phyloP scores from a whole-genome alignment of 2,329 filamentous ascomycete genomes.

The Fusarium burgessii region DNA sequence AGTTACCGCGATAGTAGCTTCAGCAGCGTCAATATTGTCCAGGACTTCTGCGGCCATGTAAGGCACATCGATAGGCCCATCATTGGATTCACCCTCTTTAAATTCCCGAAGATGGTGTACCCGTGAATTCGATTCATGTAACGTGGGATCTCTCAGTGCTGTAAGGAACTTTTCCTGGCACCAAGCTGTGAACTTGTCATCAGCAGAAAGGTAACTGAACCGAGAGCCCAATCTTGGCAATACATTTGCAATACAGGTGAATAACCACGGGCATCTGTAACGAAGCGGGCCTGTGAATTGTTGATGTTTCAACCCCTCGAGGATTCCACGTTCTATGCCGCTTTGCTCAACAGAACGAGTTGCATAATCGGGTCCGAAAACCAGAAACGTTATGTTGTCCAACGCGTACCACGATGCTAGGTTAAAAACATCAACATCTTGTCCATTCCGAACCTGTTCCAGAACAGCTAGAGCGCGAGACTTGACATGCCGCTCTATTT shows the following conservation, averaged over 20 bases:
- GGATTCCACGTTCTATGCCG: not conserved
- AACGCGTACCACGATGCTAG: not conserved
- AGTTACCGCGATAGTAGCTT: not conserved
- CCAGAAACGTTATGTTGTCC: not conserved
- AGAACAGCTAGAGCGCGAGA: not conserved
- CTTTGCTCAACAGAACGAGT: not conserved
- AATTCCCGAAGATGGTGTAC: not conserved
- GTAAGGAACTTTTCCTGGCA: not conserved
- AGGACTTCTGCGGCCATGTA: not conserved
- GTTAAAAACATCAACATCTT: not conserved
- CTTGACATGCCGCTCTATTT: not conserved
- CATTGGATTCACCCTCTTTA: not conserved
- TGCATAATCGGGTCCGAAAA: not conserved
- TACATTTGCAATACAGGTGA: accelerated
- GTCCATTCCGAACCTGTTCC: not conserved
- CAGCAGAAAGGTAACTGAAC: not conserved
- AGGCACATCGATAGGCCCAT: not conserved
- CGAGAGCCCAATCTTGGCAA: not conserved
- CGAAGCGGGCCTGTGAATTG: not conserved
- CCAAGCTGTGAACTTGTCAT: not conserved
- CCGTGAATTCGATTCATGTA: not conserved
- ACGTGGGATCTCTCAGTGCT: not conserved
- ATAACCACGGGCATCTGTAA: not conserved
- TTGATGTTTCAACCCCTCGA: not conserved
- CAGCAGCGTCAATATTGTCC: not conserved